Percentiles rank a stretch among this genome's conserved stretches.
Conservation (phyloP, 306 rosid species). For the Ceratonia siliqua region DNA sequence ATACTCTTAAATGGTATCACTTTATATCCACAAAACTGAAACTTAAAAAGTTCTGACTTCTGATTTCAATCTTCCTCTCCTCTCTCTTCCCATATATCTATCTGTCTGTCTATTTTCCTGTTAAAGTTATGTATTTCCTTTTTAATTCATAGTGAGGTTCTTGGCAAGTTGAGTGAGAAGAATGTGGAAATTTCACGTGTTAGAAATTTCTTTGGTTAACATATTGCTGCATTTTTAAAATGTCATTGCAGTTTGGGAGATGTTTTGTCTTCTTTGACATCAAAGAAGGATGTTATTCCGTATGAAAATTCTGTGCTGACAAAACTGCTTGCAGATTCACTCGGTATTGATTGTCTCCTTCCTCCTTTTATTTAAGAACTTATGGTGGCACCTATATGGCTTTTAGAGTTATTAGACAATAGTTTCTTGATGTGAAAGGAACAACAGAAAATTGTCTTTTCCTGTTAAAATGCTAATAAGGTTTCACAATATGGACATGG, state of each 20-base stretch:
- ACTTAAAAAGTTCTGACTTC: background rate
- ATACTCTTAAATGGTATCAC: background rate
- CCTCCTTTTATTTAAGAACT: slow-evolving; percentile 7
- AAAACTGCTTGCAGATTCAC: slow-evolving; percentile 50
- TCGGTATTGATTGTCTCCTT: slow-evolving; percentile 44
- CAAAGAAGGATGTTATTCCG: slow-evolving; percentile 46
- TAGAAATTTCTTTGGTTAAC: background rate
- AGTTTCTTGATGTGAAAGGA: slow-evolving; percentile 2
- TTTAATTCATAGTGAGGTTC: background rate
- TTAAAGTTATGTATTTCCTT: background rate
- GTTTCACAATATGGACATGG: background rate
- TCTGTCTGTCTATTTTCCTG: background rate
- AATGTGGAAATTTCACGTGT: background rate
- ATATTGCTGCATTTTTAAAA: slow-evolving; percentile 17
- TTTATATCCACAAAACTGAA: background rate
- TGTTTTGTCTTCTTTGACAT: slow-evolving; percentile 55
- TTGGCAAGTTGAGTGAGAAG: background rate
- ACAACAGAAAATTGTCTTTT: background rate
- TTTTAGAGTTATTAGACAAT: background rate
- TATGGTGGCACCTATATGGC: slow-evolving; percentile 19
- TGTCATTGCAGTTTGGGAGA: slow-evolving; percentile 56
- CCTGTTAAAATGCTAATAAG: background rate
- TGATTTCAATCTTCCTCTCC: background rate
- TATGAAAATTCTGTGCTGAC: slow-evolving; percentile 48
- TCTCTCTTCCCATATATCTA: background rate